These are phyloP conservation scores for Candida argentea DNA, from an alignment of 805 yeast genomes.

Conservation along the genomic window DNA sequence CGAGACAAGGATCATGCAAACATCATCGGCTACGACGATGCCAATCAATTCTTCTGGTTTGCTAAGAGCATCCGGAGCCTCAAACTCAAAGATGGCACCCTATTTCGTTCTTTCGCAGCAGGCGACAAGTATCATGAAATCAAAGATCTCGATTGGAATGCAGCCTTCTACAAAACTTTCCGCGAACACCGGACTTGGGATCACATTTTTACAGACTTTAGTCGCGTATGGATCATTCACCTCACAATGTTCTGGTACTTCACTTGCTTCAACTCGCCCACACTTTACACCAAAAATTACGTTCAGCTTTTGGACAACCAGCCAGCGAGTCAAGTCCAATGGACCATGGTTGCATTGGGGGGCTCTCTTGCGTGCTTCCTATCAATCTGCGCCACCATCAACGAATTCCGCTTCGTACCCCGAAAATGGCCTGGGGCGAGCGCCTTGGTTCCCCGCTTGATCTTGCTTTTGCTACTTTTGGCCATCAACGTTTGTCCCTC, in stretches of 20 bases:
- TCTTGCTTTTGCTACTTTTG: conserved; percentile 8
- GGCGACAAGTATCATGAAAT: conserved; percentile 22
- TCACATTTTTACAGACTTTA: conserved; percentile 39
- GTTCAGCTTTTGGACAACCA: conserved; percentile 29
- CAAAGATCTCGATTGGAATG: conserved; percentile 29
- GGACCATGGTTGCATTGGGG: conserved; percentile 36
- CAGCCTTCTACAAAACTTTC: conserved; percentile 35
- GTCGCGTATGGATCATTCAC: conserved; percentile 46
- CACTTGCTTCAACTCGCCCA: conserved; percentile 40
- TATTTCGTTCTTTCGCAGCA: conserved; percentile 16
- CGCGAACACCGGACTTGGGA: conserved; percentile 40
- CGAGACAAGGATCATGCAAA: conserved; percentile 61
- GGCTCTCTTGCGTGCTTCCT: conserved; percentile 31
- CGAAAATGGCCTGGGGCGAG: conserved; percentile 15
- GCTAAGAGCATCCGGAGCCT: conserved; percentile 24
- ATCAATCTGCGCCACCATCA: conserved; percentile 14
- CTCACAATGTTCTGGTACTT: conserved; percentile 41
- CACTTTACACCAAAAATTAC: conserved; percentile 36
- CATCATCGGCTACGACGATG: conserved; percentile 48
- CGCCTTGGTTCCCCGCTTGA: conserved; percentile 8
- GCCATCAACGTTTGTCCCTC: conserved; percentile 18
- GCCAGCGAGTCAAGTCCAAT: conserved; percentile 35
- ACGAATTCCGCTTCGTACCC: conserved; percentile 17
- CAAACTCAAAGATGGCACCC: conserved; percentile 20
- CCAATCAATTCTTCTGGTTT: conserved; percentile 44